Evolutionary conservation across 2,329 filamentous ascomycete genomes (phyloP), one percentile per base, ranked within the genome.

Genomic region (Xylariales sp.): DNA sequence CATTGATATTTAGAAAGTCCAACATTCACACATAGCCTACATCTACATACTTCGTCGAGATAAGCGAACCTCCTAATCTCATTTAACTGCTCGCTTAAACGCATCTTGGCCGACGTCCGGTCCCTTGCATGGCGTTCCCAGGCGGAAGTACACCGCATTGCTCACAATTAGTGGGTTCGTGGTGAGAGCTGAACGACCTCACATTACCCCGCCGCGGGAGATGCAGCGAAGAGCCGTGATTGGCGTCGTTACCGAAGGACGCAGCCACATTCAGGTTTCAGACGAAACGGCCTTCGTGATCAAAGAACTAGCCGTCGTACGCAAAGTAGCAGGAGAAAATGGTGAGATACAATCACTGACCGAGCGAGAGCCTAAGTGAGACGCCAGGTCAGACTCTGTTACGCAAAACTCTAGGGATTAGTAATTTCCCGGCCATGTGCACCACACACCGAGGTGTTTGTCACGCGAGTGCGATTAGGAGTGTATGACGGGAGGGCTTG

Each of bases 121-220:
- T 53, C 48, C 58, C 58, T 61, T 61, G 58, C 58, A 61, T 61
- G 9, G 18, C 9, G 48, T 50, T 53, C 36, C 36, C 28, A 36
- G 23, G 28, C 48, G 34, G 32, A 4, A 52, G 23, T 18, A 43
- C 45, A 23, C 57, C 48, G 14, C 30, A 23, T 53, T 53, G 48
- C 36, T 39, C 36, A 53, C 48, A 23, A 61, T 61, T 61, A 39
- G 48, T 53, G 23, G 48, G 48, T 32, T n/a, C 5, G 48, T 14
- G 12, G 23, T 49, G 43, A 34, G 14, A 50, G 58, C 58, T 61
- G 58, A 61, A 60, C 16, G 10, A n/a, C 10, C 23, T 61, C 14
- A 43, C n/a, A 48, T 41, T 61, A 61, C 58, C 58, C 46, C 58
- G 48, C 58, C 23, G 16, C 48, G 36, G 48, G 48, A 34, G 28